These are phyloP conservation scores for Cudoniella acicularis DNA, from an alignment of 495 filamentous ascomycete species.

Conservation along the genomic window DNA sequence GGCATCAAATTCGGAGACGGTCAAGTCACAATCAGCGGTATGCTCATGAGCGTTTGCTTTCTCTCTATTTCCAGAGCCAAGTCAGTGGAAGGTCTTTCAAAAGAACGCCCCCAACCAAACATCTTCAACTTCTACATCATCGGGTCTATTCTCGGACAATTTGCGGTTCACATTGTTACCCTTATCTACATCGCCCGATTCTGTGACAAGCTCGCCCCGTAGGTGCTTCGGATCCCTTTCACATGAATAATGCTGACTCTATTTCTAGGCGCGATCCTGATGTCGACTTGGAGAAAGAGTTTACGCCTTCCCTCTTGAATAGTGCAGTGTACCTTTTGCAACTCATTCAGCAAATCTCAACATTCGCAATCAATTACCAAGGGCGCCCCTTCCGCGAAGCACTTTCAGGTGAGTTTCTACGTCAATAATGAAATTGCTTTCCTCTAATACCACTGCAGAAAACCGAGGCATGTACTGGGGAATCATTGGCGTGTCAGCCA, in stretches of 20 bases:
- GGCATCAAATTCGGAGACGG: constrained; percentile 99
- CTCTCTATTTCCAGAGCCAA: constrained; percentile 92
- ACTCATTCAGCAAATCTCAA: constrained; percentile 98
- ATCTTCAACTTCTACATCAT: constrained; percentile 99
- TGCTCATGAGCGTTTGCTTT: constrained; percentile 99
- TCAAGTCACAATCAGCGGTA: constrained; percentile 97
- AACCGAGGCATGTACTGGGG: constrained; percentile 99
- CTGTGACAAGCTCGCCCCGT: constrained; percentile 80
- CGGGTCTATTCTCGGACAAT: constrained; percentile 94
- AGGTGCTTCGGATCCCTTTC: constrained; percentile 36
- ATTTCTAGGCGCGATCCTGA: constrained; percentile 58
- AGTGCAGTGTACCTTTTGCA: constrained; percentile 96
- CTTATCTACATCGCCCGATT: constrained; percentile 91
- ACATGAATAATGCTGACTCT: constrained; percentile 27
- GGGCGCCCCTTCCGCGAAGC: constrained; percentile 96
- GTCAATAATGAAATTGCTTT: neutral
- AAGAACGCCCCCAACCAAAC: constrained; percentile 95
- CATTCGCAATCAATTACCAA: constrained; percentile 99
- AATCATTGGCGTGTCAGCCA: constrained; percentile 77
- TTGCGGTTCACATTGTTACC: constrained; percentile 91
- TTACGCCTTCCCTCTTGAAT: constrained; percentile 91
- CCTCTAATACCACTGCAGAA: constrained; percentile 41
- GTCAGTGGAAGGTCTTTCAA: constrained; percentile 91
- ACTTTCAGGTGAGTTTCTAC: constrained; percentile 46
- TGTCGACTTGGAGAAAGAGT: constrained; percentile 93